phyloP scores from a whole-genome alignment of 2,329 filamentous ascomycete genomes.

The Septoria linicola region DNA sequence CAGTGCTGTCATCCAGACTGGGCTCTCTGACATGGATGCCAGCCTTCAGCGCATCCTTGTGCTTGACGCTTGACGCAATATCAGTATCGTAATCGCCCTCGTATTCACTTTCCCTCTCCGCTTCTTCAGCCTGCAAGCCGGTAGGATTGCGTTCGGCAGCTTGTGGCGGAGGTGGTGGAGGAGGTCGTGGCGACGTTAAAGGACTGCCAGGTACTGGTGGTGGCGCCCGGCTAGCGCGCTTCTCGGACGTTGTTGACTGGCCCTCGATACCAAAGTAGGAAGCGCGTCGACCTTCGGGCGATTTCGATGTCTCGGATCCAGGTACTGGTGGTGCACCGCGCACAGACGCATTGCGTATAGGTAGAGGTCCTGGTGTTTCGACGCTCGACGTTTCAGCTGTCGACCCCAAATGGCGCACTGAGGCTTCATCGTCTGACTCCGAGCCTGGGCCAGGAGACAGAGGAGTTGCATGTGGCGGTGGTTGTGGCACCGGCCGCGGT shows the following conservation, averaged over 20 bases:
- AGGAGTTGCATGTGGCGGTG: conserved; percentile 33
- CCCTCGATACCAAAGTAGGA: conserved; percentile 46
- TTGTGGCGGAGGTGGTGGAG: conserved; percentile 50
- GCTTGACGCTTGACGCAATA: conserved; percentile 87
- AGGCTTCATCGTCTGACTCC: conserved; percentile 85
- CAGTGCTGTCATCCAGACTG: conserved; percentile 66
- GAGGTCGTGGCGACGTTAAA: conserved; percentile 41
- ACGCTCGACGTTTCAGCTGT: conserved; percentile 41
- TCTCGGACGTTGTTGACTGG: conserved; percentile 36
- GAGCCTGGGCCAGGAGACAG: conserved; percentile 74
- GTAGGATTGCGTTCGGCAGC: conserved; percentile 41
- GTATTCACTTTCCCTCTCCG: conserved; percentile 82
- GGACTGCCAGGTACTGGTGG: conserved; percentile 43
- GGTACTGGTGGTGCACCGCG: conserved; percentile 40
- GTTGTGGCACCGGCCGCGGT: conserved; percentile 38
- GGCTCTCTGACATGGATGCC: conserved; percentile 67
- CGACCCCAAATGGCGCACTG: conserved; percentile 47
- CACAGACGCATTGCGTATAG: conserved; percentile 33
- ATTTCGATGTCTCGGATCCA: conserved; percentile 28
- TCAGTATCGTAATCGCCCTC: conserved; percentile 98
- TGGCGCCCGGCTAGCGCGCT: conserved; percentile 38
- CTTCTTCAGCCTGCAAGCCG: conserved; percentile 49
- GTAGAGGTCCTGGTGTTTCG: conserved; percentile 31
- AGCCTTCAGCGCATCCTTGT: conserved; percentile 87
- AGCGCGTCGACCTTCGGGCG: conserved; percentile 39